Evolutionary conservation across 768 basidiomycete species (phyloP).

Genomic region (Russula sp.): DNA sequence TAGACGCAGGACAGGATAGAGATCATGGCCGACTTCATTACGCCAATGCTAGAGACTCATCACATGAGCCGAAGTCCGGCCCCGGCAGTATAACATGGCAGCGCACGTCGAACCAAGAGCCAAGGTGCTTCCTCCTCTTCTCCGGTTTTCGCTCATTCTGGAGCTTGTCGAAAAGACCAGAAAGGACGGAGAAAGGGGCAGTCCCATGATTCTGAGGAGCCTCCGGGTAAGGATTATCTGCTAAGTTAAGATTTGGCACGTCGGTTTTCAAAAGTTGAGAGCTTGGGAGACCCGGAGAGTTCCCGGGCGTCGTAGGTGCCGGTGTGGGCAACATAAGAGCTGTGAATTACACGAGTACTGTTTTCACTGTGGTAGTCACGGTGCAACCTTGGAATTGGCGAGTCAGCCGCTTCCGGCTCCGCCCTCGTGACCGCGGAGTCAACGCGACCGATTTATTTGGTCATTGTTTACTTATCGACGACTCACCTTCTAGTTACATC

Average conservation of each 20-base stretch:
- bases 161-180: slow-evolving; percentile 67
- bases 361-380: not conserved
- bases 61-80: slow-evolving; percentile 9
- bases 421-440: slow-evolving; percentile 7
- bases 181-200: slow-evolving; percentile 62
- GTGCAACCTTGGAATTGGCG: no score
- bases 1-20: slow-evolving; percentile 85
- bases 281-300: slow-evolving; percentile 31
- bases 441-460: slow-evolving; percentile 18
- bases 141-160: slow-evolving; percentile 68
- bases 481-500: not conserved
- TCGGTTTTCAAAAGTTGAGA: not conserved
- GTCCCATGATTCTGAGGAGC: slow-evolving; percentile 62
- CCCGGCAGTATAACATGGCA: not conserved
- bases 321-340: slow-evolving; percentile 57
- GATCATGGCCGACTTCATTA: slow-evolving; percentile 72
- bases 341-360: slow-evolving; percentile 1
- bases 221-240: slow-evolving; percentile 36
- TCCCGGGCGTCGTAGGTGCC: slow-evolving; percentile 51
- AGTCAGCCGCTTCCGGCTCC: not conserved
- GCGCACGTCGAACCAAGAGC: slow-evolving; percentile 75
- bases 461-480: slow-evolving; percentile 10
- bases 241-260: slow-evolving; percentile 7
- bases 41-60: slow-evolving; percentile 64
- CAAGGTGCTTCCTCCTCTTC: slow-evolving; percentile 59